Conservation (phyloP, 2,329 filamentous ascomycete species). For the Neonectria neomacrospora region DNA sequence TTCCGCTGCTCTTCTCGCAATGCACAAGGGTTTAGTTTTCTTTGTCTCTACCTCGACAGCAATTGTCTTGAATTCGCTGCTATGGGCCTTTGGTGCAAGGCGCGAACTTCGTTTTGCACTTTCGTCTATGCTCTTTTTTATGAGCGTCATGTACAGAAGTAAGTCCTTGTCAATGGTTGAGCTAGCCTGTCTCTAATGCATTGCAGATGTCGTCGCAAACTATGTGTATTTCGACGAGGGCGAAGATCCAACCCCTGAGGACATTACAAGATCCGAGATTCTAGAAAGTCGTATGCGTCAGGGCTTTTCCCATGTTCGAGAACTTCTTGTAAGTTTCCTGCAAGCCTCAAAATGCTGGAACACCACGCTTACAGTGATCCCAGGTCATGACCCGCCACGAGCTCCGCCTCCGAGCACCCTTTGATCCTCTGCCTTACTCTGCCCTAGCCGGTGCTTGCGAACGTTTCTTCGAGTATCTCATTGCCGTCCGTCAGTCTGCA, state of each 20-base stretch:
- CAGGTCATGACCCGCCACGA: slow-evolving; percentile 67
- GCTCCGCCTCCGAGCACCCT: slow-evolving; percentile 66
- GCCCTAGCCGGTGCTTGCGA: slow-evolving; percentile 66
- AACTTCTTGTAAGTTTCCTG: slow-evolving; percentile 57
- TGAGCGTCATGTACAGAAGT: slow-evolving; percentile 67
- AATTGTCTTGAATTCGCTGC: slow-evolving; percentile 66
- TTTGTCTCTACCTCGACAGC: slow-evolving; percentile 65
- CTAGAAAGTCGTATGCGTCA: slow-evolving; percentile 69
- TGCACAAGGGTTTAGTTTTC: slow-evolving; percentile 61
- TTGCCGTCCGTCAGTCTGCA: slow-evolving; percentile 67
- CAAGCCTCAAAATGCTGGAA: background rate
- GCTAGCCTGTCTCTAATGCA: slow-evolving; percentile 7
- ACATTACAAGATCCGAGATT: slow-evolving; percentile 65
- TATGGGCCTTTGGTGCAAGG: slow-evolving; percentile 71
- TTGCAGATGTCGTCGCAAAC: slow-evolving; percentile 60
- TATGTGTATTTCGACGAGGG: slow-evolving; percentile 70
- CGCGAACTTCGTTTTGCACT: slow-evolving; percentile 67
- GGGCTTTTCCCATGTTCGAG: slow-evolving; percentile 67
- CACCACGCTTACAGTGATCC: background rate
- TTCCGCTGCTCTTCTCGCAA: slow-evolving; percentile 55
- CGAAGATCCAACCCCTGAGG: slow-evolving; percentile 61
- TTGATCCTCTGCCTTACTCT: slow-evolving; percentile 66
- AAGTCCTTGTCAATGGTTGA: slow-evolving; percentile 23
- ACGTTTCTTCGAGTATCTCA: slow-evolving; percentile 68
- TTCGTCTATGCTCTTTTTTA: slow-evolving; percentile 67